These are phyloP conservation scores for Apophysomyces sp. DNA, from an alignment of 371 early-diverging fungal genomes.

Conservation along the genomic window DNA sequence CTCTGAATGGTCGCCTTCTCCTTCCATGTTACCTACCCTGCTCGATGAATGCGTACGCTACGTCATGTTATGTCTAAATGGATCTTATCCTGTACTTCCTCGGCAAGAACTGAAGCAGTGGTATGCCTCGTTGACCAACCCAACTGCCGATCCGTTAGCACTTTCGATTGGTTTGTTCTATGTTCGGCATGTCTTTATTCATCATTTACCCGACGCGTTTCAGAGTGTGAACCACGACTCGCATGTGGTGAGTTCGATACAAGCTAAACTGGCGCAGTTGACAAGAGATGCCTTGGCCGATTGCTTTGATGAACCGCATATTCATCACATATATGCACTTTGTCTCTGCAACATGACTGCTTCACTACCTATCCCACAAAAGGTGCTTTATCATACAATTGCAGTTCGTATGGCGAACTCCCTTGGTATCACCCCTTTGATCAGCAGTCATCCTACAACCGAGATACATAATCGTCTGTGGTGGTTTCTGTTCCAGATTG, in stretches of 20 bases:
- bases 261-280: constrained; percentile 16
- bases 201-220: constrained; percentile 14
- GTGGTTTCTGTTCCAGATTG: constrained; percentile 38
- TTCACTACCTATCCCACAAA: constrained; percentile 16
- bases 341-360: constrained; percentile 27
- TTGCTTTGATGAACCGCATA: constrained; percentile 25
- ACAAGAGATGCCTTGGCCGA: constrained; percentile 24
- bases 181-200: constrained; percentile 30
- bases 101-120: constrained; percentile 12
- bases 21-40: constrained; percentile 6
- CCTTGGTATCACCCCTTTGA: constrained; percentile 14
- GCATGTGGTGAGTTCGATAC: constrained; percentile 17
- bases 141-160: constrained; percentile 16
- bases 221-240: constrained; percentile 7
- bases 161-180: constrained; percentile 23
- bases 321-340: constrained; percentile 23
- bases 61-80: constrained; percentile 28
- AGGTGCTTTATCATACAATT: constrained; percentile 23
- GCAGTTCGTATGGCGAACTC: constrained; percentile 30
- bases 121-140: constrained; percentile 17
- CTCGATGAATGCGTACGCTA: constrained; percentile 22
- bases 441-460: background rate
- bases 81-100: constrained; percentile 27
- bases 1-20: constrained; percentile 15
- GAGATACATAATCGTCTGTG: constrained; percentile 27